Base-by-base conservation (phyloP, 352 stramenopile genomes). In the Thraustochytrium sp. region DNA sequence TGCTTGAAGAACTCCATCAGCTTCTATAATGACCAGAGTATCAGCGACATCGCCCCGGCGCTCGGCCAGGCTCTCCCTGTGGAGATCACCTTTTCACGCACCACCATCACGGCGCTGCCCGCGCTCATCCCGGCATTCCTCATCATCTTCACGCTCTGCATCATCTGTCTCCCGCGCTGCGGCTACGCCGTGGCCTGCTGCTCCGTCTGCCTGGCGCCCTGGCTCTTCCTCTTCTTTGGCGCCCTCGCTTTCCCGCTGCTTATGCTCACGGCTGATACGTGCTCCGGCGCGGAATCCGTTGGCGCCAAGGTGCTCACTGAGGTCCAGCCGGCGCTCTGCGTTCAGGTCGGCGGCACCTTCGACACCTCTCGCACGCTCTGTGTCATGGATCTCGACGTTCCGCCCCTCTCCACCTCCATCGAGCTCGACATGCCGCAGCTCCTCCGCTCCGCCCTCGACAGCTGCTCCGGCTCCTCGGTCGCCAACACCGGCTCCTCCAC, bases 171-270 rank as follows among this genome's bases (percentile, higher is more conserved):
- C 16, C 75, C 75, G 11, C 36, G 23, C 1, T 84, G 75, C 44
- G 75, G 75, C 31, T 44, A 73, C 37, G 59, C 29, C 11, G 23
- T 84, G 11, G 75, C 36, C 13, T 75, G 54, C 54, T 84, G 75
- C 40, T 76, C 55, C 18, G 54, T 55, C 44, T 76, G 55, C 38
- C 1, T 42, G 8, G 40, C 40, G 49, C 55, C 61, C 44, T 84
- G 53, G 34, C 44, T 84, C 49, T 84, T 84, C 72, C 5, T 40
- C 59, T 44, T 84, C 4, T 54, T 84, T 56, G 75, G 75, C 21
- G 75, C 23, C 26, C 11, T 84, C 34, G 11, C 61, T 23, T 84
- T 84, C 38, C 75, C 75, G 18, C 21, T 83, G 1, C 40, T 80
- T 23, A 42, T 84, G 4, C 13, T 84, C 11, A 42, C 38, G 18